phyloP scores from a whole-genome alignment of 2,329 filamentous ascomycete species.

The Aureobasidium sp. region DNA sequence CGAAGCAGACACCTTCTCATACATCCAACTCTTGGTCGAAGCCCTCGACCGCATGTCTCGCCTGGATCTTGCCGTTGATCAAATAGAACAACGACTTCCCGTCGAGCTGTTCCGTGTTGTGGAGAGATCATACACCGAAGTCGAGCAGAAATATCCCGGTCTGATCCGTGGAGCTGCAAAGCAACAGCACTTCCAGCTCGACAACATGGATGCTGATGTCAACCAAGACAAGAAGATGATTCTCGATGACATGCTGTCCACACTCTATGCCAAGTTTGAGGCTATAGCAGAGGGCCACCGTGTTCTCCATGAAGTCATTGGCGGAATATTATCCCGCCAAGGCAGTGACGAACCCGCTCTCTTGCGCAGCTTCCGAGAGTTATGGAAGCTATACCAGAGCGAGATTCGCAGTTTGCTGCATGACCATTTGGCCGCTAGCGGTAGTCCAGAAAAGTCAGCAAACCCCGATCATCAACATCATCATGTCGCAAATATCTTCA shows the following conservation, averaged over 20 bases:
- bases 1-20: constrained; percentile 91
- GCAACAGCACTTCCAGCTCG: constrained; percentile 45
- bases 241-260: constrained; percentile 85
- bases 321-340: constrained; percentile 77
- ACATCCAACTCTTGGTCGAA: constrained; percentile 81
- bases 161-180: constrained; percentile 50
- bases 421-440: constrained; percentile 91
- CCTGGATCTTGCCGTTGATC: constrained; percentile 78
- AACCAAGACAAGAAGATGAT: constrained; percentile 64
- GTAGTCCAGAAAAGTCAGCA: constrained; percentile 46
- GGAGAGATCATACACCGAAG: constrained; percentile 88
- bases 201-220: constrained; percentile 26
- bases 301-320: constrained; percentile 85
- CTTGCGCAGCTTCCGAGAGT: constrained; percentile 83
- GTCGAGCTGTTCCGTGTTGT: constrained; percentile 92
- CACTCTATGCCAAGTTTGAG: constrained; percentile 92
- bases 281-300: constrained; percentile 94
- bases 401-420: constrained; percentile 92
- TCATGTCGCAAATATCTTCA: constrained; percentile 44
- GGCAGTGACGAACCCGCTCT: constrained; percentile 56
- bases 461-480: constrained; percentile 1
- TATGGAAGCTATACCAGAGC: constrained; percentile 97
- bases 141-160: constrained; percentile 87
- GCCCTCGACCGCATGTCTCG: constrained; percentile 82
- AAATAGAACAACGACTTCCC: constrained; percentile 84